Evolutionary conservation across 2,329 filamentous ascomycete genomes (phyloP).

Genomic region (Ophiostoma populinum): DNA sequence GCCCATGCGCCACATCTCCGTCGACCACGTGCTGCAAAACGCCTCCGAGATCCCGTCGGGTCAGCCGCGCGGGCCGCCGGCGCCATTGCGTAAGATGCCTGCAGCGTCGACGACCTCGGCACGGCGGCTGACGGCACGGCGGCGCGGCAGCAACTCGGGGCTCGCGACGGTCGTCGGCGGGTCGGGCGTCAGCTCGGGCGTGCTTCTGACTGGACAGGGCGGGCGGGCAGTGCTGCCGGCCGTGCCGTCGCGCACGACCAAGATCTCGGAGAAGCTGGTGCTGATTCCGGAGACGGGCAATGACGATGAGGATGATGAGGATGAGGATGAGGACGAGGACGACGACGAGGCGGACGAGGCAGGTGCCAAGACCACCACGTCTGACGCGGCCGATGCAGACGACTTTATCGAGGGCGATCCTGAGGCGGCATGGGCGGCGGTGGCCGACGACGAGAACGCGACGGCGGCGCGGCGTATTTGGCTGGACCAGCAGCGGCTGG

Average conservation of each 20-base stretch:
- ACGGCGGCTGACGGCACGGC: constrained; percentile 4
- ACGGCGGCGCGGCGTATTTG: constrained; percentile 30
- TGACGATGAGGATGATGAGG: constrained; percentile 22
- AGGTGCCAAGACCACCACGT: constrained; percentile 84
- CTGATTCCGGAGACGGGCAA: constrained; percentile 55
- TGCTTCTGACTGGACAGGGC: constrained; percentile 19
- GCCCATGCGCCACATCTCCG: constrained; percentile 62
- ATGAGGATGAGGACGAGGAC: constrained; percentile 38
- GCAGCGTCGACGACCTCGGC: constrained; percentile 4
- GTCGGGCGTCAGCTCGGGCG: not conserved
- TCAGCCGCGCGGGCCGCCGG: constrained; percentile 64
- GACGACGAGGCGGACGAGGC: constrained; percentile 51
- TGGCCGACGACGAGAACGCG: constrained; percentile 33
- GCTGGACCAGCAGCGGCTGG: constrained; percentile 16
- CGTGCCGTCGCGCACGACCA: constrained; percentile 73
- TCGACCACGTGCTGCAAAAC: constrained; percentile 90
- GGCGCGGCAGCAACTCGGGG: constrained; percentile 13
- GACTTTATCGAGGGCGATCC: constrained; percentile 40
- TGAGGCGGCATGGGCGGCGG: constrained; percentile 18
- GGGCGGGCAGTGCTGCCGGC: constrained; percentile 23
- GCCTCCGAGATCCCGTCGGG: constrained; percentile 90
- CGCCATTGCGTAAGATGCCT: constrained; percentile 23
- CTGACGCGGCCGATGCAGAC: not conserved
- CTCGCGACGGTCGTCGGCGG: not conserved
- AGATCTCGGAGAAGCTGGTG: constrained; percentile 94